Evolutionary conservation across 2,329 filamentous ascomycete genomes (phyloP).

Genomic region (Talaromyces verruculosus): DNA sequence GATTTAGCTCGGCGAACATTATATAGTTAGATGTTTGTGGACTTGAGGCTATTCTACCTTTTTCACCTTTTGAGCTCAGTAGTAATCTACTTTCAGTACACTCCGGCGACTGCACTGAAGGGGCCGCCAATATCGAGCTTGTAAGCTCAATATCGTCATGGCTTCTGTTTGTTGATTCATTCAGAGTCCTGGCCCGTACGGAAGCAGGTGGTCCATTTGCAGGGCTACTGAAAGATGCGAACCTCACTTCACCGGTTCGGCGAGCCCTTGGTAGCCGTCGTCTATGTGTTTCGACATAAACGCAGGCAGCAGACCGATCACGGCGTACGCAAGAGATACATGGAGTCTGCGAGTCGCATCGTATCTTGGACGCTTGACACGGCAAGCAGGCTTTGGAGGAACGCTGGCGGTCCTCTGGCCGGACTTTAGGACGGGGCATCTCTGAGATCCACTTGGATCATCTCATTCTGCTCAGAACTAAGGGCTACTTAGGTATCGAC

Average conservation of each 20-base stretch:
- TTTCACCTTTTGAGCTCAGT: constrained; percentile 21
- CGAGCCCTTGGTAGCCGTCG: constrained; percentile 23
- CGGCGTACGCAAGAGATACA: constrained; percentile 51
- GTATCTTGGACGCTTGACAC: constrained; percentile 54
- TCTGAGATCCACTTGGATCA: neutral
- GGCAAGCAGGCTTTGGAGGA: constrained; percentile 51
- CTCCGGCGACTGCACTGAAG: constrained; percentile 12
- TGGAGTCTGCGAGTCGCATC: constrained; percentile 52
- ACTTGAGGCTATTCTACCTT: constrained; percentile 7
- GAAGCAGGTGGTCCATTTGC: neutral
- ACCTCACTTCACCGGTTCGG: constrained; percentile 18
- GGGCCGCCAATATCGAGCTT: neutral
- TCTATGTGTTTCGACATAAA: constrained; percentile 32
- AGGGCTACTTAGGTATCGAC: neutral
- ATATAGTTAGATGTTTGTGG: too few relatives aligned
- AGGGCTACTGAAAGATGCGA: constrained; percentile 3
- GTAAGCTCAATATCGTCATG: neutral
- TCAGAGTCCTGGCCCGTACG: neutral
- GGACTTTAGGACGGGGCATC: constrained; percentile 57
- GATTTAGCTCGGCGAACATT: constrained; percentile 15
- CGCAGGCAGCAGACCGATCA: constrained; percentile 43
- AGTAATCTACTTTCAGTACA: constrained; percentile 19
- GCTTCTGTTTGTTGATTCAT: neutral
- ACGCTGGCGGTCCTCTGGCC: constrained; percentile 50
- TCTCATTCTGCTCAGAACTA: neutral